Conservation (phyloP, 2,329 filamentous ascomycete species). For the Aspergillus sergii region DNA sequence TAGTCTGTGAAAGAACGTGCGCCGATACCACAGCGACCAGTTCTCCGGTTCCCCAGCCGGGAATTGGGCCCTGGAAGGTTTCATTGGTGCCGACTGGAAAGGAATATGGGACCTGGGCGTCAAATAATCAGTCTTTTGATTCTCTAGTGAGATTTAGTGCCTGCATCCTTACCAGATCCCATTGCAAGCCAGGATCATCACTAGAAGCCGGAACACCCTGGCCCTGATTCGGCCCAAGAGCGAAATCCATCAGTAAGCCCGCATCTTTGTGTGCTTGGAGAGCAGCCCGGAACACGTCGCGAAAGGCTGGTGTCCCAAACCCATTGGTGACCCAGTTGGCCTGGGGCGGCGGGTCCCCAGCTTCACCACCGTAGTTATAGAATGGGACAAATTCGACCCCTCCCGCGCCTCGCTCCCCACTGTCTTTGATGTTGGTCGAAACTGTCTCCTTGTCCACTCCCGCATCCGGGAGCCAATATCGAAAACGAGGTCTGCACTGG, state of each 20-base stretch:
- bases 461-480: constrained; percentile 46
- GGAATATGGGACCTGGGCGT: constrained; percentile 8
- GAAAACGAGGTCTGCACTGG: constrained; percentile 32
- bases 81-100: constrained; percentile 28
- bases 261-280: constrained; percentile 37
- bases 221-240: constrained; percentile 49
- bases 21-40: constrained; percentile 30
- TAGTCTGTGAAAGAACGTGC: constrained; percentile 15
- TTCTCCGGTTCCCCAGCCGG: constrained; percentile 42
- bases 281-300: constrained; percentile 26
- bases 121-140: too few relatives aligned
- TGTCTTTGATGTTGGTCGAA: constrained; percentile 33
- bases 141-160: too few relatives aligned
- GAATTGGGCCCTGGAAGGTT: constrained; percentile 32
- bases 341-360: constrained; percentile 11
- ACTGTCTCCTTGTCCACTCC: constrained; percentile 32
- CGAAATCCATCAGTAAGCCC: constrained; percentile 47
- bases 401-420: constrained; percentile 37
- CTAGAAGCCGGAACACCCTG: constrained; percentile 44
- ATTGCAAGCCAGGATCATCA: constrained; percentile 37
- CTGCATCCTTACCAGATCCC: constrained; percentile 20
- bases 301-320: constrained; percentile 40
- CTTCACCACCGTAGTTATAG: constrained; percentile 39
- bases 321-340: constrained; percentile 43
- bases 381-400: constrained; percentile 45